Base-by-base conservation (phyloP, 2,329 filamentous ascomycete genomes). In the Pseudogymnoascus sp. region DNA sequence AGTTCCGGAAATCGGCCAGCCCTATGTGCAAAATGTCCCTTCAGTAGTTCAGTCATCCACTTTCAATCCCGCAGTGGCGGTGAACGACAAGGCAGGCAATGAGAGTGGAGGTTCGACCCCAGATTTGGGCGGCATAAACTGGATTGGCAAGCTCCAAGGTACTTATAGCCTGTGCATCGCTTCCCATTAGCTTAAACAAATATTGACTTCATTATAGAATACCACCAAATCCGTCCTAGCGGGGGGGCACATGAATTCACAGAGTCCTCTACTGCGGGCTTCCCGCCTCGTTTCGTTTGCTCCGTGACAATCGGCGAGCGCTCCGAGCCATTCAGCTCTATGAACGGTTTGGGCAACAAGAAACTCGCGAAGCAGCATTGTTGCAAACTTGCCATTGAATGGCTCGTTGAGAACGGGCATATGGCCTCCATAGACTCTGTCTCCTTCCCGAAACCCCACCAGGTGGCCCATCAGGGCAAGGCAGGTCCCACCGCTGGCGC, bases 361-460 rank as follows among this genome's bases (percentile, higher is more conserved):
- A 74, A 74, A 62, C 60, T 63, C 7, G 72, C 72, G 0, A 74
- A 73, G 59, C 67, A 70, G 26, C 70, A 66, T 53, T 71, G 71
- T 1, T 69, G 71, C 10, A 74, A 73, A 64, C 66, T 68, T 21
- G 72, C 72, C 4, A 65, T 73, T 42, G 69, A 71, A 40, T 74
- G 69, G 70, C 65, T 74, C 0, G 68, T 72, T 7, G 62, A 63
- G 2, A 67, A 72, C 35, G 68, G 68, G 1, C 64, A 66, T 56
- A 72, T 74, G 70, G 70, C 71, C 1, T 50, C 60, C 2, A 64
- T 68, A 61, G 67, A 71, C 7, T 62, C 68, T 2, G 65, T 70
- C 33, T 67, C 63, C 21, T 73, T 70, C 56, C 66, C 70, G 1
- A 72, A 69, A 59, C 11, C 44, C 7, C 23, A 56, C 31, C n/a